These are phyloP conservation scores for Camellia granthamiana DNA, from an alignment of 148 eudicot genomes.

Conservation along the genomic window DNA sequence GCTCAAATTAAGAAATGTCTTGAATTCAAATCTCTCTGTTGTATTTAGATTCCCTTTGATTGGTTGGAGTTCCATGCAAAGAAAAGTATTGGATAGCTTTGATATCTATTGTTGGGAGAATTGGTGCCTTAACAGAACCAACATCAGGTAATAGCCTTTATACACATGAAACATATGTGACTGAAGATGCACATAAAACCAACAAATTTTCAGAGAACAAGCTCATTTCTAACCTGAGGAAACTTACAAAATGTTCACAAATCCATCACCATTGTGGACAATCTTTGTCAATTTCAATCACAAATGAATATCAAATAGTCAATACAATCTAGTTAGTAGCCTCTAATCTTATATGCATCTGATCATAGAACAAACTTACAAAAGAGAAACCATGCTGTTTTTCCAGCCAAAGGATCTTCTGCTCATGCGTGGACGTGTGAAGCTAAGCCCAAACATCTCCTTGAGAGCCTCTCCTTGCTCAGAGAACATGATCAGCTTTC, in stretches of 20 bases:
- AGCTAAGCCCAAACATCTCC: conserved; percentile 92
- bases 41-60: too few relatives aligned
- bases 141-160: too few relatives aligned
- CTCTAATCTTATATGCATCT: conserved; percentile 1
- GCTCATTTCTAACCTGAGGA: background rate
- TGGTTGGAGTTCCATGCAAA: too few relatives aligned
- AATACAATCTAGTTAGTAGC: background rate
- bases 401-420: conserved; percentile 70
- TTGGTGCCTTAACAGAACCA: too few relatives aligned
- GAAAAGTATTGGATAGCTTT: too few relatives aligned
- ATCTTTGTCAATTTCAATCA: conserved; percentile 1
- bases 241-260: background rate
- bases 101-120: too few relatives aligned
- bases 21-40: too few relatives aligned
- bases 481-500: conserved; percentile 65
- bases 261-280: background rate
- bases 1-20: too few relatives aligned
- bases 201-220: background rate
- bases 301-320: background rate
- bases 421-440: conserved; percentile 49
- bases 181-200: background rate
- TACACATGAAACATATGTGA: background rate
- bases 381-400: conserved; percentile 36
- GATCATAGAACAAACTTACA: conserved; percentile 26
- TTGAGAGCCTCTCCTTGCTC: conserved; percentile 65